Base-by-base conservation (phyloP, 2,329 filamentous ascomycete genomes). In the Penicillium frequentans region DNA sequence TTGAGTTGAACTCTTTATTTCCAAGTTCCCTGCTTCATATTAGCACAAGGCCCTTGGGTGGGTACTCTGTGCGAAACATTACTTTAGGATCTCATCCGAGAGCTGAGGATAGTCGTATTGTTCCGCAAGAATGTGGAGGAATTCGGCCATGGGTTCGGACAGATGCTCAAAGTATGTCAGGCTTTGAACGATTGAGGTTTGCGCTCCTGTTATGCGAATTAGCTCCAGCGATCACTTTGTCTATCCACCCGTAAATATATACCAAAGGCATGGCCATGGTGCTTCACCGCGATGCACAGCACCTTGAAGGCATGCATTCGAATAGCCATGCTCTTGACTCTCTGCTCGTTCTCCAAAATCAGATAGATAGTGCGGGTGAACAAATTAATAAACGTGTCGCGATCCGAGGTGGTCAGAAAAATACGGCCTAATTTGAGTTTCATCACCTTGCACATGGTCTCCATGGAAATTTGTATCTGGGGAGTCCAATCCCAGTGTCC, bases 101-200 rank as follows among this genome's bases (percentile, higher is more conserved):
- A 99, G 82, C 70, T 99, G 95, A 16, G 93, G 90, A 72, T 98
- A 96, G 76, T 99, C 95, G 77, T 98, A 99, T 78, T 97, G 93
- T 72, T 98, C 93, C 1, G 93, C 89, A 26, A 99, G 81, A 68
- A 98, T 99, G 68, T 98, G 91, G 5, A 99, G 80, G 68, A 99
- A 96, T 73, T 99, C 96, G 31, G 95, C 95, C 95, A 99, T 99
- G 1, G 95, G 95, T 70, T 99, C 95, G 0, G 95, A 93, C n/a
- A 99, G 79, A 75, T 99, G 95, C 76, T 99, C 95, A 68, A 98
- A 99, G 73, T 99, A 99, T 5, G 95, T 96, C 64, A 99, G 79
- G 71, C 95, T 98, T 74, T 99, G 95, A 54, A 98, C 93, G 68
- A 99, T 96, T 46, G 93, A 96, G 48, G 96, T 98, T 82, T 99